Base-by-base conservation (phyloP, 768 basidiomycete species). In the Psilocybe cyanescens region DNA sequence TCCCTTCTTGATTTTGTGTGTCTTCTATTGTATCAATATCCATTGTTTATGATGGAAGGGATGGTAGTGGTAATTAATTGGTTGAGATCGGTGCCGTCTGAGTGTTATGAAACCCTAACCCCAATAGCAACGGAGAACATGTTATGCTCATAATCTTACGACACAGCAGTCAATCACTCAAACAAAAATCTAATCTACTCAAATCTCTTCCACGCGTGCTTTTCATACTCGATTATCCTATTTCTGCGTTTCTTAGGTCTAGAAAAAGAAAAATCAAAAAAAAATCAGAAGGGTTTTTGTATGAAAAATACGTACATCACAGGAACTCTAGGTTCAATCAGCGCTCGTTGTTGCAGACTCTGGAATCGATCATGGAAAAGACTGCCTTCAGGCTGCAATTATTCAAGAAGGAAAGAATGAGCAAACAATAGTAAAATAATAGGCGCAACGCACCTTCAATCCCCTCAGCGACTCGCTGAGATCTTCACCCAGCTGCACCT, bases 401-500 rank as follows among this genome's bases (percentile, higher is more conserved):
- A n/a, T 39, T 8, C 4, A 29, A 24, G 39, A 58, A 37, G 9
- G 35, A 46, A 8, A 51, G 24, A 29, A 52, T 41, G 41, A 60
- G 62, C 24, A 55, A 54, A 52, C 30, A 37, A 35, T n/a, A 6
- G 19, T 8, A 8, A 33, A 37, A 44, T 59, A 17, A 29, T n/a
- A 47, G 17, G 75, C 83, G 46, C 24, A 24, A 24, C 24, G 2
- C 55, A 92, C 95, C 87, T 95, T 95, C 68, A 98, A 76, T 44
- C 80, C 87, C 58, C 95, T 80, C 67, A 97, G 75, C 68, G 81
- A 95, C 75, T 97, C 95, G 58, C 84, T 90, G 52, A 97, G 74
- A 70, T 97, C 94, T 64, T 97, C 95, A 2, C 93, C 93, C 0
- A 97, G 81, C 74, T 97, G 95, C 14, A 98, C 95, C 48, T 89